Evolutionary conservation across 1,139 yeast species (phyloP), one percentile per base, ranked within the genome.

Genomic region (Hyphopichia burtonii): DNA sequence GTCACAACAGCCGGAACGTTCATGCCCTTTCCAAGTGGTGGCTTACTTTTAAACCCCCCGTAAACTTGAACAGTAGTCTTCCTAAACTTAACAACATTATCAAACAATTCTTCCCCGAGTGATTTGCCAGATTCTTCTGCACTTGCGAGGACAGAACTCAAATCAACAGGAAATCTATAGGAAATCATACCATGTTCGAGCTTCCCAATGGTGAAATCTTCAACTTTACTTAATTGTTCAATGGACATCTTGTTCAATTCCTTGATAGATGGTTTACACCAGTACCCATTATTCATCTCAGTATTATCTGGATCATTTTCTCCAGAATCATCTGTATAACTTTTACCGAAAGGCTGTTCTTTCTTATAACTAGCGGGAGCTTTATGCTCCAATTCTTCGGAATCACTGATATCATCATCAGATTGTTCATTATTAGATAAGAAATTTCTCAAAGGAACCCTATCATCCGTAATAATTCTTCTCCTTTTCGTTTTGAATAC

Each of bases 1-100:
- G 94, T 82, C 4, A 90, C 81, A 0, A 86, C 83, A 0, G 96
- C 94, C 2, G 96, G 96, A 14, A 85, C 84, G 59, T 90, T 90
- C 40, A 90, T 62, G 1, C 91, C 96, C 41, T 69, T 65, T 0
- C 97, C 96, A 35, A 78, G 63, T 0, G 82, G 71, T 1, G 91
- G 90, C 47, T 83, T 84, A 4, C 53, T 55, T 7, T 22, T 18
- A 16, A 66, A 76, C 37, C 80, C 79, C 3, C 86, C 82, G 56
- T 88, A 87, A 0, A 86, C 94, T 44, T 80, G 78, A 1, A 87
- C 81, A 1, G 78, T 71, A 41, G 76, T 74, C 11, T 68, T 70
- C n/a, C 75, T 71, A 49, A 89, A 79, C 17, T 72, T 71, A 10
- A 88, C 80, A 11, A 78, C 67, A 10, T 71, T 70, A 2, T 84